Base-by-base conservation (phyloP, 1,284 basidiomycete species). In the Sanghuangporus weigelae region DNA sequence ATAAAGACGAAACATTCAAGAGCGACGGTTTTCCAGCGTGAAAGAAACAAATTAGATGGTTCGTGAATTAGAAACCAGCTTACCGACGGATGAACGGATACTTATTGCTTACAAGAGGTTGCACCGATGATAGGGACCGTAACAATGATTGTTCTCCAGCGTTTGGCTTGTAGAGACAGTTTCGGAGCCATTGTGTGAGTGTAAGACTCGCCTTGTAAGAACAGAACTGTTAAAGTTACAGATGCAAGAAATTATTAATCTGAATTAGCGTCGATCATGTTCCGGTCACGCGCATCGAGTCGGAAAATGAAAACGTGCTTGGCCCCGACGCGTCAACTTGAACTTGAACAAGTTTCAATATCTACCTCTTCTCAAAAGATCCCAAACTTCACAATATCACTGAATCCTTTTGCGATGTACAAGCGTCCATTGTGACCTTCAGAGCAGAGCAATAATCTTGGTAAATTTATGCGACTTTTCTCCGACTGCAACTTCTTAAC, bases 91-190 rank as follows among this genome's bases (percentile, higher is more conserved):
- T 31, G 26, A 31, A 4, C 26, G 3, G 26, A 31, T 2, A 31
- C 26, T 31, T 31, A 31, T 31, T 31, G 26, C 70, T 59, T 44
- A 79, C 83, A 76, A 56, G 85, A 81, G 10, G 81, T 84, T n/a
- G 81, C 85, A 42, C 78, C 82, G 40, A 87, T 83, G 50, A 89
- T 80, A 6, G 87, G 87, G 3, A 84, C 67, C 0, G 85, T 79
- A 57, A 87, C 75, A 26, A 89, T 84, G 66, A 89, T 81, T 23
- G 77, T 81, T 19, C 84, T 81, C 68, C 85, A 76, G 64, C 82
- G 78, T 58, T 79, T 82, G 38, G 82, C 83, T 72, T 84, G 81
- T 8, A 65, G 46, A 31, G 60, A 53, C 14, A 65, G 46, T 8
- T 8, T 26, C 14, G 53, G 53, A 12, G 53, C 53, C 53, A 54